These are phyloP conservation scores for Edaphochlamys debaryana DNA, from an alignment of 139 green algal genomes.

Conservation along the genomic window DNA sequence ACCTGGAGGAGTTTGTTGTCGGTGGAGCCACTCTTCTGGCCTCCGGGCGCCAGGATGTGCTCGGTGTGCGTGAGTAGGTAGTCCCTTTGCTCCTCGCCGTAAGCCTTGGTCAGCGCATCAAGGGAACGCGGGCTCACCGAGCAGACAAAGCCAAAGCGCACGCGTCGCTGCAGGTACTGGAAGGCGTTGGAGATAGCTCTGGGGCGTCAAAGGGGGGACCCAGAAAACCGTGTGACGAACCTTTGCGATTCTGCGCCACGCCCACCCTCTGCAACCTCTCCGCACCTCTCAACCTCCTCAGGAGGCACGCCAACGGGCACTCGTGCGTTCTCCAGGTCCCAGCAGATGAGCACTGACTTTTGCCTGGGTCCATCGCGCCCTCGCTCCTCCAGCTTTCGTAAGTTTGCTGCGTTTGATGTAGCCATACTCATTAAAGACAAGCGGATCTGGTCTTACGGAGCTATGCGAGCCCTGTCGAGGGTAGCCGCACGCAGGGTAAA, in stretches of 20 bases:
- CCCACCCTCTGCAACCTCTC: no score
- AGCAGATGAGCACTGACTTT: conserved; percentile 11
- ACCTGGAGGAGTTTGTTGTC: conserved; percentile 1
- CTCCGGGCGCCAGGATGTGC: background rate
- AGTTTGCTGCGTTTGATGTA: no score
- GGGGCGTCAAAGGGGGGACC: background rate
- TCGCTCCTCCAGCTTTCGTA: background rate
- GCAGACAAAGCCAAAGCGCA: background rate
- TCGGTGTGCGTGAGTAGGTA: conserved; percentile 5
- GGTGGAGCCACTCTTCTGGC: background rate
- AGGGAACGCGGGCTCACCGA: background rate
- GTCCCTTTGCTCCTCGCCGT: background rate
- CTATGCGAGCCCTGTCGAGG: no score
- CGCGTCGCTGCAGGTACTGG: background rate
- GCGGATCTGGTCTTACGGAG: no score
- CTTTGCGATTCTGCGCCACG: no score
- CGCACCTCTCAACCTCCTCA: conserved; percentile 17
- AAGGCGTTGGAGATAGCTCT: conserved; percentile 18
- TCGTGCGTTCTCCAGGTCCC: conserved; percentile 18
- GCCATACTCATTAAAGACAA: no score
- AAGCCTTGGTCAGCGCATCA: background rate
- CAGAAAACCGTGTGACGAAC: no score
- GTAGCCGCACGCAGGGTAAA: no score
- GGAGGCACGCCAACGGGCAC: background rate
- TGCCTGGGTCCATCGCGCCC: background rate